These are phyloP conservation scores for Komagataella pseudopastoris DNA, from an alignment of 805 yeast species.

Conservation along the genomic window DNA sequence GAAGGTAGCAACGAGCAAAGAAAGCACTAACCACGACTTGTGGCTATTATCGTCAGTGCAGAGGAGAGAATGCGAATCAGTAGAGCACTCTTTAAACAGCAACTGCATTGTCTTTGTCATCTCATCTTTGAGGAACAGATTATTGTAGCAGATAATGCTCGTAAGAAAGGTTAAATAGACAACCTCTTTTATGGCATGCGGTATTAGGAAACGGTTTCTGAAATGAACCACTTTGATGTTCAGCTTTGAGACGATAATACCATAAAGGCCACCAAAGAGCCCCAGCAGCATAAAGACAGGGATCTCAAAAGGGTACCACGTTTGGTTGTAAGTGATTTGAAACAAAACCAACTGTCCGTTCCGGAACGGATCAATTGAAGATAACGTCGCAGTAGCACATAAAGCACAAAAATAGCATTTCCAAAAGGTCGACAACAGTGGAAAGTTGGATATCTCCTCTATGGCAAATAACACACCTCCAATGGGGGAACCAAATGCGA, in stretches of 20 bases:
- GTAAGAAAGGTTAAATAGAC: slow-evolving; percentile 53
- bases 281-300: slow-evolving; percentile 74
- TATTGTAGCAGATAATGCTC: slow-evolving; percentile 69
- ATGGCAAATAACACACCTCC: slow-evolving; percentile 91
- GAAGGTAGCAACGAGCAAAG: slow-evolving; percentile 58
- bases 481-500: slow-evolving; percentile 94
- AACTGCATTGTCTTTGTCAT: slow-evolving; percentile 95
- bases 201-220: slow-evolving; percentile 53
- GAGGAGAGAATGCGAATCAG: slow-evolving; percentile 19
- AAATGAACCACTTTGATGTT: slow-evolving; percentile 69
- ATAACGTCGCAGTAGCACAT: slow-evolving; percentile 71
- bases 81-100: slow-evolving; percentile 71
- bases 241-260: slow-evolving; percentile 60
- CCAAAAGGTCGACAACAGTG: slow-evolving; percentile 75
- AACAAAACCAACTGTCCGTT: slow-evolving; percentile 91
- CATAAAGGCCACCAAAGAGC: slow-evolving; percentile 84
- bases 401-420: slow-evolving; percentile 84
- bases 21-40: slow-evolving; percentile 20
- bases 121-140: slow-evolving; percentile 67
- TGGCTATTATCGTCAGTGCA: slow-evolving; percentile 19
- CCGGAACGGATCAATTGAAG: slow-evolving; percentile 80
- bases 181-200: slow-evolving; percentile 59
- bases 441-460: slow-evolving; percentile 75
- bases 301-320: slow-evolving; percentile 80
- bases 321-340: slow-evolving; percentile 75